Percentiles rank a stretch among this genome's conserved stretches.
These are phyloP conservation scores for Hypoxylon subgilvum DNA, from an alignment of 495 filamentous ascomycete genomes.

Conservation along the genomic window DNA sequence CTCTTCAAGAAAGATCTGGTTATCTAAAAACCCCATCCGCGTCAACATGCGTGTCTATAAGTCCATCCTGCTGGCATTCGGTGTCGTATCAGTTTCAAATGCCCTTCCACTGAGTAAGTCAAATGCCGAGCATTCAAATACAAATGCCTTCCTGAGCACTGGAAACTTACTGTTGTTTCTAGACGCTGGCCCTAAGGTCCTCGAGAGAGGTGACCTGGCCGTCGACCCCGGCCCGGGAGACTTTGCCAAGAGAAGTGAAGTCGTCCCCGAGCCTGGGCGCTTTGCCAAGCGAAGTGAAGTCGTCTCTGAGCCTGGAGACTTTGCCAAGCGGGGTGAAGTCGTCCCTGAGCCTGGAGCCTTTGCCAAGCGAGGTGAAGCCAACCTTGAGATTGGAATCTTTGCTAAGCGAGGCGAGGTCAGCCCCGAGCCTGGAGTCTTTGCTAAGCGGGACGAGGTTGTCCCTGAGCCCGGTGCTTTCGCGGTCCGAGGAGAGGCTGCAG, in stretches of 20 bases:
- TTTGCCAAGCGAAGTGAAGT: not conserved
- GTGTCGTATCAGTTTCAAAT: not conserved
- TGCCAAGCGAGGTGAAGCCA: not conserved
- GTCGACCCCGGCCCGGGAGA: not conserved
- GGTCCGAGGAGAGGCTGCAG: no score
- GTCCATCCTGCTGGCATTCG: not conserved
- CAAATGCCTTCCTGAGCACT: not conserved
- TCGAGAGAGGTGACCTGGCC: not conserved
- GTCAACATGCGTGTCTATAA: slow-evolving; percentile 3
- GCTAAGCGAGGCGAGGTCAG: not conserved
- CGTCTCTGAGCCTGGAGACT: not conserved
- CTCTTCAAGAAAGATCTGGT: not conserved
- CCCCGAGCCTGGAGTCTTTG: no score
- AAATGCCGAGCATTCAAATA: not conserved
- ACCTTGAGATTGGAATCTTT: not conserved
- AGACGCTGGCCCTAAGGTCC: not conserved
- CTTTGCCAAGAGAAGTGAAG: slow-evolving; percentile 1
- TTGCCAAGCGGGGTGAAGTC: slow-evolving; percentile 1
- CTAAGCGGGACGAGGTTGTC: no score
- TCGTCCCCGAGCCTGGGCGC: not conserved
- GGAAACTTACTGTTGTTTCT: not conserved
- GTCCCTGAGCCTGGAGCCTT: not conserved
- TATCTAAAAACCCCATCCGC: not conserved
- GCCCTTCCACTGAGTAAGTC: slow-evolving; percentile 5
- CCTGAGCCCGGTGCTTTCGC: no score